These are phyloP conservation scores for Huntiella moniliformis DNA, from an alignment of 2,329 filamentous ascomycete species.

Conservation along the genomic window DNA sequence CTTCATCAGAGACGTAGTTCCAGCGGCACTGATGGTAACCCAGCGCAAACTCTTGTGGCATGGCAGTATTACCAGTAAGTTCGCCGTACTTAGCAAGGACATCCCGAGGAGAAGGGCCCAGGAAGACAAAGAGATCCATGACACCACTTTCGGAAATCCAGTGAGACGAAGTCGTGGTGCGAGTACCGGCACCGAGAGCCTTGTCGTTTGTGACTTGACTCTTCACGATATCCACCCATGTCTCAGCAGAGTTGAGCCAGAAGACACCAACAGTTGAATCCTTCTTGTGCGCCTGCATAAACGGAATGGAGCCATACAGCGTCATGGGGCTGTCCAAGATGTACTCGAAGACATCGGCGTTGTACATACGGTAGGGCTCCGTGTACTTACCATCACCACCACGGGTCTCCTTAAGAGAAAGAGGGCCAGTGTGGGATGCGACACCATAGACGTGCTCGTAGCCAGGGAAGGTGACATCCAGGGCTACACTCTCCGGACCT, in stretches of 20 bases:
- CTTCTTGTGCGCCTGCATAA: constrained; percentile 94
- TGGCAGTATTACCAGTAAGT: constrained; percentile 74
- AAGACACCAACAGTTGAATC: constrained; percentile 89
- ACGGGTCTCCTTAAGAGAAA: constrained; percentile 78
- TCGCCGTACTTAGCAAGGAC: constrained; percentile 69
- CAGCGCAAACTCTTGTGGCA: constrained; percentile 83
- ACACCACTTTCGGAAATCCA: constrained; percentile 91
- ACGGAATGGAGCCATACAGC: constrained; percentile 86
- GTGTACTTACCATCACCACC: constrained; percentile 70
- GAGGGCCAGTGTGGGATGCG: constrained; percentile 72
- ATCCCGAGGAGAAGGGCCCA: constrained; percentile 71
- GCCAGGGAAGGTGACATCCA: constrained; percentile 82
- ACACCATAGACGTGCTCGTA: constrained; percentile 91
- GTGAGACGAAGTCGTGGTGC: constrained; percentile 70
- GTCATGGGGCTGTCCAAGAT: constrained; percentile 96
- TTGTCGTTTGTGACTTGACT: constrained; percentile 58
- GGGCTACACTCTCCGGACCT: constrained; percentile 74
- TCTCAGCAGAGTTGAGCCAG: constrained; percentile 94
- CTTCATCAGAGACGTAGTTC: constrained; percentile 96
- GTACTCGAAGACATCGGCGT: constrained; percentile 95
- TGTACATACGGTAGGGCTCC: constrained; percentile 89
- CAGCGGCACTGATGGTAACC: constrained; percentile 95
- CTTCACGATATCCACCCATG: constrained; percentile 91
- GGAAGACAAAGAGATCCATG: constrained; percentile 83
- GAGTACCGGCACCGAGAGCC: constrained; percentile 48